phyloP scores from a whole-genome alignment of 345 rosid species.

The Excoecaria cochinchinensis region DNA sequence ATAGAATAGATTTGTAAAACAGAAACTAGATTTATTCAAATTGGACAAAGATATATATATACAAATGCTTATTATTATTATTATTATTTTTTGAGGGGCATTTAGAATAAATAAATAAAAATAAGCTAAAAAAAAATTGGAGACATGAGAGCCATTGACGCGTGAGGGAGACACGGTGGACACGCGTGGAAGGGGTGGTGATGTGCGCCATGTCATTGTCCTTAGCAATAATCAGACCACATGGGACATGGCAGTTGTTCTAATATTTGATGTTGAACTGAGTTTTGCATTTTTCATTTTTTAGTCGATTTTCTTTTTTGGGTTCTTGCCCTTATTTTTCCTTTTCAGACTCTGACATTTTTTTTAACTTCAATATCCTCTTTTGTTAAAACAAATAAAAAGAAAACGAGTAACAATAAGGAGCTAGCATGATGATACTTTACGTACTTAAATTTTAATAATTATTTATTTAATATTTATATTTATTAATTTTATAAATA shows the following conservation, averaged over 20 bases:
- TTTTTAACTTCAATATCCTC: too few relatives aligned
- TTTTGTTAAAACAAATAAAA: too few relatives aligned
- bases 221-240: slow-evolving; percentile 13
- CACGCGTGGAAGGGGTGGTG: slow-evolving; percentile 12
- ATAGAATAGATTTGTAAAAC: neutral
- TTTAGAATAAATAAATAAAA: too few relatives aligned
- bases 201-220: slow-evolving; percentile 11
- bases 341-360: neutral
- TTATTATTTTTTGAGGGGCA: neutral
- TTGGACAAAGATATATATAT: neutral
- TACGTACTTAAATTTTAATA: too few relatives aligned
- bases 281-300: neutral
- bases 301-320: neutral
- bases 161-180: neutral
- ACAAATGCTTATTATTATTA: too few relatives aligned
- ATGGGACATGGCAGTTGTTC: slow-evolving; percentile 16
- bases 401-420: too few relatives aligned
- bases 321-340: neutral
- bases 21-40: neutral
- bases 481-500: too few relatives aligned
- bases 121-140: neutral
- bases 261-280: neutral
- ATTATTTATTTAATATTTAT: too few relatives aligned
- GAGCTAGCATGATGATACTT: too few relatives aligned
- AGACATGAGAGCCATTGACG: slow-evolving; percentile 11